Percentiles rank a stretch among this genome's conserved stretches.
These are phyloP conservation scores for Trametes meyenii DNA, from an alignment of 768 basidiomycete species.

Conservation along the genomic window DNA sequence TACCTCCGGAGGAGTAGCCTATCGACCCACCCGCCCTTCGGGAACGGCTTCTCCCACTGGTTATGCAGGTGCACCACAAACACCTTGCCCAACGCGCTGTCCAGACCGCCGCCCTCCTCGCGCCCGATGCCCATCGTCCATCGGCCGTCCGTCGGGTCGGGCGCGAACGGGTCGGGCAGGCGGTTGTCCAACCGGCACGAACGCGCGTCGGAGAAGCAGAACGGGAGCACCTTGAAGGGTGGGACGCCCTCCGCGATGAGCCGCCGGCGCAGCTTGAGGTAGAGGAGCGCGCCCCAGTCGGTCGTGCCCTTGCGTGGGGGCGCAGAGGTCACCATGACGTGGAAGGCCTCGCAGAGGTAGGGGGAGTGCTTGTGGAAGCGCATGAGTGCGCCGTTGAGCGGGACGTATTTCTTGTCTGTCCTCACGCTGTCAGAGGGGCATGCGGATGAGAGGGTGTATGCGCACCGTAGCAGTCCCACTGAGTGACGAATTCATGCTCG, in stretches of 20 bases:
- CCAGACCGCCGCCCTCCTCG: slow-evolving; percentile 64
- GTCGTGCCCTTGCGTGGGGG: slow-evolving; percentile 79
- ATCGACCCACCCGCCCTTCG: slow-evolving; percentile 84
- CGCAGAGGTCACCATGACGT: slow-evolving; percentile 78
- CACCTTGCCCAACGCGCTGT: slow-evolving; percentile 63
- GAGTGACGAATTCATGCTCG: slow-evolving; percentile 95
- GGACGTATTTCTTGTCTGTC: slow-evolving; percentile 72
- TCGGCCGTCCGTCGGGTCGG: slow-evolving; percentile 47
- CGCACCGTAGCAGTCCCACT: slow-evolving; percentile 98
- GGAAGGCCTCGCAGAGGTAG: slow-evolving; percentile 96
- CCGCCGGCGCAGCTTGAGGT: slow-evolving; percentile 88
- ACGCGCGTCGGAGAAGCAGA: slow-evolving; percentile 91
- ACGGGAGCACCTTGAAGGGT: slow-evolving; percentile 92
- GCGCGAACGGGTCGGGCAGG: slow-evolving; percentile 85
- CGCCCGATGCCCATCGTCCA: slow-evolving; percentile 72
- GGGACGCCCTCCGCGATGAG: slow-evolving; percentile 71
- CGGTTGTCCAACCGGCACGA: slow-evolving; percentile 93
- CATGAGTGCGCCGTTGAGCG: slow-evolving; percentile 94
- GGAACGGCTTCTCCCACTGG: slow-evolving; percentile 91
- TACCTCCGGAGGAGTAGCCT: slow-evolving; percentile 71
- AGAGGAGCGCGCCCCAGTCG: slow-evolving; percentile 93
- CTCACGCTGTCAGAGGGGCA: not conserved
- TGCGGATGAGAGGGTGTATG: slow-evolving; percentile 37
- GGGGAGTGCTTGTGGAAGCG: slow-evolving; percentile 90
- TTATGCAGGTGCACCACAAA: slow-evolving; percentile 95